Evolutionary conservation across 1,139 yeast genomes (phyloP).

Genomic region (Insectozyma bohioensis): DNA sequence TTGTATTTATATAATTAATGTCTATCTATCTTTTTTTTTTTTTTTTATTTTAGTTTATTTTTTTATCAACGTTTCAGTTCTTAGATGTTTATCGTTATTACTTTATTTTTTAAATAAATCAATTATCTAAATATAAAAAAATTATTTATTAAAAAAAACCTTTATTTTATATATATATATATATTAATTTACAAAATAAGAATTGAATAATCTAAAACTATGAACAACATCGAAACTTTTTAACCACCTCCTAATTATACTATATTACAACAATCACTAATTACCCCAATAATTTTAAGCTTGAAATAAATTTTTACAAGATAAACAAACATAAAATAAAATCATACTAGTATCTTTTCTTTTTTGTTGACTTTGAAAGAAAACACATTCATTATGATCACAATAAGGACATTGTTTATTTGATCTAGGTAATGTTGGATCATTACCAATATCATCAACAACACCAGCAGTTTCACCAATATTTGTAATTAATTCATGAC

Average conservation of each 20-base stretch:
- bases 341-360: slow-evolving; percentile 96
- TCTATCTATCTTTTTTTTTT: too few relatives aligned
- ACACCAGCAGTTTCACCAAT: slow-evolving; percentile 97
- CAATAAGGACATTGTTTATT: slow-evolving; percentile 93
- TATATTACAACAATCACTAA: too few relatives aligned
- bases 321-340: slow-evolving; percentile 86
- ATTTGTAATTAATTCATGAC: slow-evolving; percentile 89
- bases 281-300: slow-evolving; percentile 18
- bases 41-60: too few relatives aligned
- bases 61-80: too few relatives aligned
- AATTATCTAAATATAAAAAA: too few relatives aligned
- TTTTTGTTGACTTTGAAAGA: slow-evolving; percentile 94
- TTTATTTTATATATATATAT: slow-evolving; percentile 1
- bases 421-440: slow-evolving; percentile 93
- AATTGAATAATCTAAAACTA: too few relatives aligned
- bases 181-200: neutral
- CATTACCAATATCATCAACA: slow-evolving; percentile 92
- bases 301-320: slow-evolving; percentile 76
- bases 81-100: too few relatives aligned
- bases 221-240: too few relatives aligned
- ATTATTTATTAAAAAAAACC: too few relatives aligned
- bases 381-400: slow-evolving; percentile 85
- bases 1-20: too few relatives aligned
- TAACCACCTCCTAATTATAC: too few relatives aligned
- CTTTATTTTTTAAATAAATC: too few relatives aligned